Percentiles rank a stretch among this genome's conserved stretches.
Evolutionary conservation across 2,329 filamentous ascomycete species (phyloP).

Genomic region (Penicillium sp.): DNA sequence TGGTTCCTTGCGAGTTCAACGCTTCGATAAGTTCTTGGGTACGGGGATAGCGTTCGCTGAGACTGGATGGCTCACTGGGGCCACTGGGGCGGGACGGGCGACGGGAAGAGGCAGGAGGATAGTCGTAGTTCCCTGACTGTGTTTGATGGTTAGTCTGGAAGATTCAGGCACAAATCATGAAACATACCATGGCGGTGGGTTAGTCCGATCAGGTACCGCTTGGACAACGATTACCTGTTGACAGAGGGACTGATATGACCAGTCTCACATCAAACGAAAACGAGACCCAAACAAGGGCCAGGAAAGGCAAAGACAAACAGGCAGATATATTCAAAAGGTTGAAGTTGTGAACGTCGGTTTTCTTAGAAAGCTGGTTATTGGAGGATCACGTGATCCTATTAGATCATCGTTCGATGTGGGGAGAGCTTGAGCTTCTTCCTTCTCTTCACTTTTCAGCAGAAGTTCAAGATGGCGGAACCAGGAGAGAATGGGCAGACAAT

Average conservation of each 20-base stretch:
- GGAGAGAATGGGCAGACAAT: conserved; percentile 27
- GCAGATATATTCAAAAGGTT: background rate
- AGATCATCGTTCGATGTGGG: conserved; percentile 21
- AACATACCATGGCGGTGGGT: conserved; percentile 23
- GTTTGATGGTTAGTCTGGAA: background rate
- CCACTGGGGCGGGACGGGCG: conserved; percentile 23
- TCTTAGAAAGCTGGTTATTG: conserved; percentile 3
- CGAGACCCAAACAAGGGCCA: conserved; percentile 1
- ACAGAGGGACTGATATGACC: background rate
- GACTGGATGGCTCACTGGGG: conserved; percentile 3
- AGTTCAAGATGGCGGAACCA: conserved; percentile 21
- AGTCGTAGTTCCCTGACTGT: conserved; percentile 44
- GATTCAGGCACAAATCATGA: conserved; percentile 7
- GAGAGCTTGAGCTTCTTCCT: conserved; percentile 13
- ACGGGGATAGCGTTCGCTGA: conserved; percentile 19
- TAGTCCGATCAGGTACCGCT: conserved; percentile 4
- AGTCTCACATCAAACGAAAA: background rate
- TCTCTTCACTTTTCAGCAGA: background rate
- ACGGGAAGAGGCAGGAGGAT: conserved; percentile 37
- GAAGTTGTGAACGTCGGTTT: background rate
- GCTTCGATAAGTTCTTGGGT: conserved; percentile 6
- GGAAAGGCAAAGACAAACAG: background rate
- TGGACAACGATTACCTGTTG: conserved; percentile 2
- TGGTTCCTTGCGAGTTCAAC: background rate
- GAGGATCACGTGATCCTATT: conserved; percentile 22